A percentile compares a stretch with the other conserved stretches of the same genome.
Conservation (phyloP, 2,329 filamentous ascomycete species). For the Talaromyces sp. region DNA sequence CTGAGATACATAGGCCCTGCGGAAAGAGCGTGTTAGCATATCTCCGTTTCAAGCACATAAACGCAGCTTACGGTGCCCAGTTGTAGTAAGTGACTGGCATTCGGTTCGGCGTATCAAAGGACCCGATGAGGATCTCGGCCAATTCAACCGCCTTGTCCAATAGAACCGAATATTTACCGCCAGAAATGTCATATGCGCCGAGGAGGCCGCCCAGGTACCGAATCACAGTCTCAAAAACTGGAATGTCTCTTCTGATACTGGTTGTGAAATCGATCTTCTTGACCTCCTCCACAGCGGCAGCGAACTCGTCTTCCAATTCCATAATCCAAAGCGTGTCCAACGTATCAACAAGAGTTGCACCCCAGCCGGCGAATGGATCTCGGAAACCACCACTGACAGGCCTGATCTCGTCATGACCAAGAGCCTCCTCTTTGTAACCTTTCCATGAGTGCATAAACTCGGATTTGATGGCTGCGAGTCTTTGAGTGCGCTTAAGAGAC, state of each 20-base stretch:
- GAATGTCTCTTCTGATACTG: conserved; percentile 62
- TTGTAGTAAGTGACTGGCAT: conserved; percentile 81
- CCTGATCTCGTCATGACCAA: conserved; percentile 78
- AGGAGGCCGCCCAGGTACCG: conserved; percentile 83
- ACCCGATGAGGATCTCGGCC: conserved; percentile 72
- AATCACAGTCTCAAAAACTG: conserved; percentile 90
- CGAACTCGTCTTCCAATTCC: conserved; percentile 71
- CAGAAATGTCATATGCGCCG: conserved; percentile 81
- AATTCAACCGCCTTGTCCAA: conserved; percentile 75
- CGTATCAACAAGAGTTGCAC: conserved; percentile 76
- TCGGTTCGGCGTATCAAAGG: conserved; percentile 88
- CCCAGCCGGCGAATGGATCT: conserved; percentile 89
- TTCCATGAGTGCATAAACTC: conserved; percentile 76
- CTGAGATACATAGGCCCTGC: conserved; percentile 51
- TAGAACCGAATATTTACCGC: conserved; percentile 61
- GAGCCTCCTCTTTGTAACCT: conserved; percentile 74
- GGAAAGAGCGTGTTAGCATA: conserved; percentile 12
- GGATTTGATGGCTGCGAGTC: conserved; percentile 62
- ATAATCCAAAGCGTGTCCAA: conserved; percentile 86
- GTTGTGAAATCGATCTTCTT: conserved; percentile 78
- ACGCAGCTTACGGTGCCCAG: conserved; percentile 59
- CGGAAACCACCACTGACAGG: conserved; percentile 64
- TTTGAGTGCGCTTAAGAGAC: conserved; percentile 58
- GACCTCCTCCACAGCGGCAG: conserved; percentile 67
- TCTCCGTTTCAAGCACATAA: background rate